Percentiles rank a stretch among this genome's conserved stretches.
Conservation (phyloP, 2,329 filamentous ascomycete genomes). For the Epichloe hybrida region DNA sequence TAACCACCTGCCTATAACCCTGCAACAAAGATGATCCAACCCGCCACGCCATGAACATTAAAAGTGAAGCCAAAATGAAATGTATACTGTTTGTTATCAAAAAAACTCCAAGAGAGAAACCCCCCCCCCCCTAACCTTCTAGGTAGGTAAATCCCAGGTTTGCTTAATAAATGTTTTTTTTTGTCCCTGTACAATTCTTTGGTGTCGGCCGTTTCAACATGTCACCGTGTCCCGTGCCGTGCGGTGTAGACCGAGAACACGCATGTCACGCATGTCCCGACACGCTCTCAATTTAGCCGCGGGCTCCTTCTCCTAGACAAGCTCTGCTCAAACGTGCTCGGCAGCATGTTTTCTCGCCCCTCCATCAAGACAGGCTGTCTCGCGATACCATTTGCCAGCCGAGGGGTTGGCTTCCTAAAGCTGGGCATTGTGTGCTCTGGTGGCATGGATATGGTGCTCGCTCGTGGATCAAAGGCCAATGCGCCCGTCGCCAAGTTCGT, state of each 20-base stretch:
- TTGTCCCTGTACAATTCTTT: background rate
- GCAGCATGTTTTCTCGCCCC: conserved; percentile 39
- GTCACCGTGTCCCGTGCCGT: background rate
- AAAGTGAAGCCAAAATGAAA: background rate
- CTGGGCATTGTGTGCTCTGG: conserved; percentile 31
- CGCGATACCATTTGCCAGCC: conserved; percentile 21
- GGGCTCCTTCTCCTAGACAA: conserved; percentile 41
- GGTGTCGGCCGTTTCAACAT: background rate
- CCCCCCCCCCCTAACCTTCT: too few species aligned
- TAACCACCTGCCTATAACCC: conserved; percentile 5
- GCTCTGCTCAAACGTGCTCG: conserved; percentile 30
- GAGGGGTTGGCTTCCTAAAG: conserved; percentile 28
- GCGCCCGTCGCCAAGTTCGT: conserved; percentile 24
- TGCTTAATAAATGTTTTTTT: background rate
- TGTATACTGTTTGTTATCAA: background rate
- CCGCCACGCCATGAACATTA: background rate
- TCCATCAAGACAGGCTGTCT: conserved; percentile 21
- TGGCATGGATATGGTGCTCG: conserved; percentile 28
- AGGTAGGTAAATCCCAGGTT: background rate
- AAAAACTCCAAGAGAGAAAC: too few species aligned
- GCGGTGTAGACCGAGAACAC: background rate
- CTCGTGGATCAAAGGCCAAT: conserved; percentile 27
- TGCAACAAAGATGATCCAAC: conserved; percentile 1
- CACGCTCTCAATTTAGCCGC: conserved; percentile 23
- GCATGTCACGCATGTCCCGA: too few species aligned